phyloP scores from a whole-genome alignment of 345 rosid species.

The Ricinus communis region DNA sequence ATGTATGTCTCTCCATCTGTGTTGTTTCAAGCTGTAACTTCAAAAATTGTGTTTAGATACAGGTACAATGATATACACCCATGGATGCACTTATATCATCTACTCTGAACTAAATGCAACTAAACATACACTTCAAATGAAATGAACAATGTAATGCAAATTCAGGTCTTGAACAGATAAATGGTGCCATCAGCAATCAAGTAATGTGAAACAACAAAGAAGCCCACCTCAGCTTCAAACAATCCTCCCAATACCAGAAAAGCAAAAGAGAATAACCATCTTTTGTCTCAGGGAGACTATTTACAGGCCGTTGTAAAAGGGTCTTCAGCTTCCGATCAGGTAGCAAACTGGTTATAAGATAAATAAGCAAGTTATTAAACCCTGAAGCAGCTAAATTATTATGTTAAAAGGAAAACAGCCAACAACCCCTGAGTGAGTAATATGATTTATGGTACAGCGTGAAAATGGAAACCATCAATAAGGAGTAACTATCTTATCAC shows the following conservation, averaged over 20 bases:
- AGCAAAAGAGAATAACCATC: conserved; percentile 91
- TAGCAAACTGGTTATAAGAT: conserved; percentile 52
- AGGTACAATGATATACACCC: not conserved
- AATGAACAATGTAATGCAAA: not conserved
- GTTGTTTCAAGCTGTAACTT: not conserved
- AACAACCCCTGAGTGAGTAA: not conserved
- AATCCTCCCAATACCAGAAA: conserved; percentile 98
- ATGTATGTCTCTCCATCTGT: no score
- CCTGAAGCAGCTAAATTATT: not conserved
- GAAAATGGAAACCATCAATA: not conserved
- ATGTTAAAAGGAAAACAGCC: not conserved
- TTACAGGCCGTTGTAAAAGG: conserved; percentile 74
- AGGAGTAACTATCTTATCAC: not conserved
- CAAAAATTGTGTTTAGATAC: not conserved
- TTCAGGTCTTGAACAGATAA: not conserved
- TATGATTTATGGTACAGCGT: not conserved
- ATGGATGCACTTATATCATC: not conserved
- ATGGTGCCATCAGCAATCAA: not conserved
- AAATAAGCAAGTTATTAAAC: not conserved
- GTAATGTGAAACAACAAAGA: conserved; percentile 1
- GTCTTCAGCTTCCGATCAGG: conserved; percentile 96
- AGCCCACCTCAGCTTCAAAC: conserved; percentile 81
- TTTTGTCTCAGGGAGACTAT: conserved; percentile 70
- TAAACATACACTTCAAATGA: not conserved
- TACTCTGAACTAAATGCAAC: not conserved